Evolutionary conservation across 176 grass and related monocot species (phyloP).

Genomic region (Dendrocalamus sinicus): DNA sequence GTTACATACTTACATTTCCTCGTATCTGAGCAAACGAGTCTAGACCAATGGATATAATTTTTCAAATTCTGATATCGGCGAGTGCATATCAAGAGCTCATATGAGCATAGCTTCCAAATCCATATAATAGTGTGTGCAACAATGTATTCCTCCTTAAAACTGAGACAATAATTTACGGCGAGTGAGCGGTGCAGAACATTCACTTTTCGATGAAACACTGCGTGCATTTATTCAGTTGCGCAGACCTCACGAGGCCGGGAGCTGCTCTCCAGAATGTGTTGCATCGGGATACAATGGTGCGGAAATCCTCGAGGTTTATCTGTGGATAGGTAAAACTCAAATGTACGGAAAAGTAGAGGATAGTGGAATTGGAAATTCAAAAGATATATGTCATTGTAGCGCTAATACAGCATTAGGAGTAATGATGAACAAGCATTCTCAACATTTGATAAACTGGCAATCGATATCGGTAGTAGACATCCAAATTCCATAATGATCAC

Average conservation of each 20-base stretch:
- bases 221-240: not conserved
- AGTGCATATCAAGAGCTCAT: not conserved
- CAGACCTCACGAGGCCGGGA: not conserved
- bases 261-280: slow-evolving; percentile 12
- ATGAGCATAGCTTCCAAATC: not conserved
- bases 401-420: not conserved
- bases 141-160: not conserved
- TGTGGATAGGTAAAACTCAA: slow-evolving; percentile 41
- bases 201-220: not conserved
- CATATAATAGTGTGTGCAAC: too few species aligned
- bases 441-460: not conserved
- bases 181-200: not conserved
- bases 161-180: not conserved
- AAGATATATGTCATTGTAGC: not conserved
- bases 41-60: not conserved
- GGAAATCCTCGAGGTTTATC: slow-evolving; percentile 89
- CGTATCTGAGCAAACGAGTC: not conserved
- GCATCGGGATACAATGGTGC: slow-evolving; percentile 68
- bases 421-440: not conserved
- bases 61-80: not conserved
- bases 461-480: not conserved
- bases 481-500: not conserved
- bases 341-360: slow-evolving; percentile 10
- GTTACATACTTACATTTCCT: not conserved
- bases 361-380: not conserved